phyloP scores from a whole-genome alignment of 225 moss, liverwort and hornwort genomes.

The Marchantia paleacea region DNA sequence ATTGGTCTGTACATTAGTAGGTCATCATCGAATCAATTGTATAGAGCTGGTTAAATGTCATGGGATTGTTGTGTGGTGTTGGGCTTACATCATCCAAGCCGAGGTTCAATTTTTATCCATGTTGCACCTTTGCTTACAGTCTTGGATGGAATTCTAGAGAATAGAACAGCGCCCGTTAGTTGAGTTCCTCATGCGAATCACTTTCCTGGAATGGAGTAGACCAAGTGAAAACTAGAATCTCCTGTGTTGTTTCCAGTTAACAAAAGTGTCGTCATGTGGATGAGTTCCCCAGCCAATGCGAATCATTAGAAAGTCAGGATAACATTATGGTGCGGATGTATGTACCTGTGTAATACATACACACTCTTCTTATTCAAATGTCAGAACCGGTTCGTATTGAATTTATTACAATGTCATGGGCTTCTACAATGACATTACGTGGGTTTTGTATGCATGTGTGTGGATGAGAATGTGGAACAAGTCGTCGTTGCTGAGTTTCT shows the following conservation, averaged over 20 bases:
- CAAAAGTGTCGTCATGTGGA: neutral
- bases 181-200: neutral
- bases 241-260: neutral
- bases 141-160: neutral
- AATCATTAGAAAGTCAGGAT: neutral
- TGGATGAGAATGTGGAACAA: too few relatives aligned
- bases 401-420: too few relatives aligned
- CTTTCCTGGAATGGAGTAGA: neutral
- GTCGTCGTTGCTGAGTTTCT: too few relatives aligned
- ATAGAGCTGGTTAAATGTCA: slow-evolving; percentile 7
- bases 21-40: slow-evolving; percentile 5
- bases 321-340: neutral
- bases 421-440: too few relatives aligned
- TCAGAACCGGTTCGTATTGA: too few relatives aligned
- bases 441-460: too few relatives aligned
- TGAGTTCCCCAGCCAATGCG: neutral
- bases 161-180: neutral
- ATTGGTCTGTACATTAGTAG: slow-evolving; percentile 17
- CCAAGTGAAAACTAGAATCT: neutral
- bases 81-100: neutral
- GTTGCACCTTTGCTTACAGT: neutral
- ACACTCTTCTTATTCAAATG: neutral
- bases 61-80: neutral
- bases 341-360: neutral
- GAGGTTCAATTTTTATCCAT: neutral